phyloP scores from a whole-genome alignment of 306 rosid genomes.

The Arachis hypogaea region DNA sequence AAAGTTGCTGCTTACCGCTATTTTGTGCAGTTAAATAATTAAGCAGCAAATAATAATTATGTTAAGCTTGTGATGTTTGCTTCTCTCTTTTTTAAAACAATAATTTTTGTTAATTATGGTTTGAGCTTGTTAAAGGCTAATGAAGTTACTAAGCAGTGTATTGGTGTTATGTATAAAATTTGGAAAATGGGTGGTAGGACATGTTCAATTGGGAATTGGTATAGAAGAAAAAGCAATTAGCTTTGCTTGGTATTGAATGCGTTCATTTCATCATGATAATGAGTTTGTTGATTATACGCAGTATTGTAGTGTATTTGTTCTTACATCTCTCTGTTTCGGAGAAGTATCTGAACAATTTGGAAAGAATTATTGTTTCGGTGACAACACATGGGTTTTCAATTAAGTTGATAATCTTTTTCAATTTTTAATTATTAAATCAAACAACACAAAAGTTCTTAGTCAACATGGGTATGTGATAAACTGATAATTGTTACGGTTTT shows the following conservation, averaged over 20 bases:
- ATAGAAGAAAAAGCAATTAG: slow-evolving; percentile 44
- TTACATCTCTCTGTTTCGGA: background rate
- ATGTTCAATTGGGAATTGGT: slow-evolving; percentile 41
- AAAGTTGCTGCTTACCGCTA: slow-evolving; percentile 94
- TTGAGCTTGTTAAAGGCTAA: slow-evolving; percentile 33
- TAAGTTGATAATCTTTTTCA: too few relatives aligned
- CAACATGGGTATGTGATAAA: too few relatives aligned
- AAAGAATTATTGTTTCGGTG: too few relatives aligned
- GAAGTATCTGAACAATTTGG: too few relatives aligned
- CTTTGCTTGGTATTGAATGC: slow-evolving; percentile 38
- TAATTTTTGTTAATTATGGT: slow-evolving; percentile 1
- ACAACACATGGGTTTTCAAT: too few relatives aligned
- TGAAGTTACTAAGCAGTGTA: slow-evolving; percentile 1
- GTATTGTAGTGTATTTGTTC: slow-evolving; percentile 4
- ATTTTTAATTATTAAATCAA: too few relatives aligned
- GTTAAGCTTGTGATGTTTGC: slow-evolving; percentile 3
- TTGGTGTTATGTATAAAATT: slow-evolving; percentile 45
- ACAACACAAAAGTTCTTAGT: too few relatives aligned
- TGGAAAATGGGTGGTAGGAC: slow-evolving; percentile 6
- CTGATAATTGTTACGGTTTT: too few relatives aligned
- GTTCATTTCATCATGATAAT: background rate
- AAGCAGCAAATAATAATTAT: slow-evolving; percentile 29
- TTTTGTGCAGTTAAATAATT: background rate
- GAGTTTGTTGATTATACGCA: too few relatives aligned
- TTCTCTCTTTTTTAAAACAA: background rate